Conservation (phyloP, 306 rosid species). For the Mimosa pudica region DNA sequence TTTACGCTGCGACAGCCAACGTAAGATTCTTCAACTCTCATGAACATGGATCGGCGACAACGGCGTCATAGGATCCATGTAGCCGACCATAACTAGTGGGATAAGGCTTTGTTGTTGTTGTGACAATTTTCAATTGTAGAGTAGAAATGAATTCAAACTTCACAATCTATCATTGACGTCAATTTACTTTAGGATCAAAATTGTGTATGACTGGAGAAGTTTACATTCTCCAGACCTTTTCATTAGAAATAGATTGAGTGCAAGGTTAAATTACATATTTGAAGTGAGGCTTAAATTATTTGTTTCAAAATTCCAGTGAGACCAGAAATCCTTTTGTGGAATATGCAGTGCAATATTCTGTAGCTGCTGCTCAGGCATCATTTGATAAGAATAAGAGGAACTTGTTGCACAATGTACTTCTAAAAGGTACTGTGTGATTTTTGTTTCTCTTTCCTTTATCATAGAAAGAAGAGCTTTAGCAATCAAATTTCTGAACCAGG, state of each 20-base stretch:
- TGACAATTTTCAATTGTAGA: not conserved
- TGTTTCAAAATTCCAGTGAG: conserved; percentile 63
- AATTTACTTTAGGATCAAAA: not conserved
- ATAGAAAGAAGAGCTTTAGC: conserved; percentile 2
- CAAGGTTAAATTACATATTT: conserved; percentile 8
- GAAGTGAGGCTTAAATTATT: conserved; percentile 17
- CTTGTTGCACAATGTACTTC: conserved; percentile 58
- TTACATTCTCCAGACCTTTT: not conserved
- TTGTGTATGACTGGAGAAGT: not conserved
- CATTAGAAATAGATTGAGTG: conserved; percentile 8
- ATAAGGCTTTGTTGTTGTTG: no score
- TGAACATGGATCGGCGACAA: no score
- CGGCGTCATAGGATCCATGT: no score
- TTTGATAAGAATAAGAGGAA: conserved; percentile 64
- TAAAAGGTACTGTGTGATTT: conserved; percentile 58
- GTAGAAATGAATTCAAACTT: not conserved
- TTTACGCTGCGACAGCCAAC: no score
- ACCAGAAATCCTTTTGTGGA: conserved; percentile 89
- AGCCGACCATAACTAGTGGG: no score
- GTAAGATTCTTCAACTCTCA: no score
- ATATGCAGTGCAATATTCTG: conserved; percentile 84
- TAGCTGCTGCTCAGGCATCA: conserved; percentile 80
- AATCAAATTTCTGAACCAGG: conserved; percentile 35
- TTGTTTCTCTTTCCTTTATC: conserved; percentile 19
- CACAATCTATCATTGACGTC: not conserved